Conservation (phyloP, 106 monocot genomes). For the Dendrobium huoshanense region DNA sequence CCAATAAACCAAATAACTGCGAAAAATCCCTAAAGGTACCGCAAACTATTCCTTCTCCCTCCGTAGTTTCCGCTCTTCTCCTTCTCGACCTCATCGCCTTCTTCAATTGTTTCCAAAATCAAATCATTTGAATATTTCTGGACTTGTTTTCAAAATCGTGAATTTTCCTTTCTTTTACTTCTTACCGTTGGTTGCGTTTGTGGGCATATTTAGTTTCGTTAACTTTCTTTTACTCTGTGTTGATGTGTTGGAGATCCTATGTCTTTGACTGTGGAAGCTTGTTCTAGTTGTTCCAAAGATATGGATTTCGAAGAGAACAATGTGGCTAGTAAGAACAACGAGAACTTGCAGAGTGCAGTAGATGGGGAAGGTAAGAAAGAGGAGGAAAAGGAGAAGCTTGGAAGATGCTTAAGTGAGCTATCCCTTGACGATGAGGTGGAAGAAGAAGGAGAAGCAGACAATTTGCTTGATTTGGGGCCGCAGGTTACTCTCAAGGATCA, state of each 20-base stretch:
- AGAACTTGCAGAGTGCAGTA: neutral
- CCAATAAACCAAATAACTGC: neutral
- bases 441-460: conserved; percentile 37
- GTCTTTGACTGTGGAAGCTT: conserved; percentile 47
- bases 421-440: conserved; percentile 60
- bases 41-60: neutral
- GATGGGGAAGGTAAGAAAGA: conserved; percentile 8
- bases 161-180: neutral
- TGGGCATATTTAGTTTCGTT: neutral
- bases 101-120: neutral
- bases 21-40: neutral
- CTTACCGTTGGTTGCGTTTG: neutral
- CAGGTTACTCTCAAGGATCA: conserved; percentile 73
- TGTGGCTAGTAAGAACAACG: conserved; percentile 20
- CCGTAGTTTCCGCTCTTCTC: neutral
- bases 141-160: neutral
- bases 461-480: conserved; percentile 64
- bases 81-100: neutral
- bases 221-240: neutral
- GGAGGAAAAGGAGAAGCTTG: neutral
- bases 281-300: conserved; percentile 20
- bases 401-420: conserved; percentile 12
- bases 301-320: conserved; percentile 48
- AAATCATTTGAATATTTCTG: neutral
- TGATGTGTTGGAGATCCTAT: conserved; percentile 19